Percentiles rank a stretch among this genome's conserved stretches.
phyloP scores from a whole-genome alignment of 345 rosid genomes.

The Schrenkiella parvula region DNA sequence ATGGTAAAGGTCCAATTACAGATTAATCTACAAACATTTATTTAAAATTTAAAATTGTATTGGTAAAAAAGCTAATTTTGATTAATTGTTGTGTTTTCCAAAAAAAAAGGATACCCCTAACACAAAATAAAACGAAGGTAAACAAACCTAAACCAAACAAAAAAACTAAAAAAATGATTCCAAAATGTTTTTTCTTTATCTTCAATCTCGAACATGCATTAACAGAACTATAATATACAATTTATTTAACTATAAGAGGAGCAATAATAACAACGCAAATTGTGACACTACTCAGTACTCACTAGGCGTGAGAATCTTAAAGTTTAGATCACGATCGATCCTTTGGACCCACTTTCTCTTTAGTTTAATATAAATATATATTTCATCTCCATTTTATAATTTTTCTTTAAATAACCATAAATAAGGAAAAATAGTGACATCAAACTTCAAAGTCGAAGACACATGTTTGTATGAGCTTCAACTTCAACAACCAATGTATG shows the following conservation, averaged over 20 bases:
- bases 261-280: slow-evolving; percentile 21
- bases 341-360: slow-evolving; percentile 26
- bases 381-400: background rate
- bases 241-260: background rate
- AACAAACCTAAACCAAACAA: too few species aligned
- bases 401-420: background rate
- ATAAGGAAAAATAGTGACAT: background rate
- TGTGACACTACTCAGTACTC: slow-evolving; percentile 22
- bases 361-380: background rate
- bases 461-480: slow-evolving; percentile 22
- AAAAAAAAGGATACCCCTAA: background rate
- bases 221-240: background rate
- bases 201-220: background rate
- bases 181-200: background rate
- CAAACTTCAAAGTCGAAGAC: slow-evolving; percentile 18
- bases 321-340: slow-evolving; percentile 20
- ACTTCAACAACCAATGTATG: slow-evolving; percentile 15
- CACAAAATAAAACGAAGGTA: too few species aligned
- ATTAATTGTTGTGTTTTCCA: background rate
- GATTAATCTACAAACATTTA: background rate
- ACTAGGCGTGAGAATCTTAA: slow-evolving; percentile 32
- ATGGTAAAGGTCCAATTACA: background rate
- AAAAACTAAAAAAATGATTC: too few species aligned
- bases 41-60: background rate
- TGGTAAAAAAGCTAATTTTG: background rate